These are phyloP conservation scores for Senna siamea DNA, from an alignment of 306 rosid species.

Conservation along the genomic window DNA sequence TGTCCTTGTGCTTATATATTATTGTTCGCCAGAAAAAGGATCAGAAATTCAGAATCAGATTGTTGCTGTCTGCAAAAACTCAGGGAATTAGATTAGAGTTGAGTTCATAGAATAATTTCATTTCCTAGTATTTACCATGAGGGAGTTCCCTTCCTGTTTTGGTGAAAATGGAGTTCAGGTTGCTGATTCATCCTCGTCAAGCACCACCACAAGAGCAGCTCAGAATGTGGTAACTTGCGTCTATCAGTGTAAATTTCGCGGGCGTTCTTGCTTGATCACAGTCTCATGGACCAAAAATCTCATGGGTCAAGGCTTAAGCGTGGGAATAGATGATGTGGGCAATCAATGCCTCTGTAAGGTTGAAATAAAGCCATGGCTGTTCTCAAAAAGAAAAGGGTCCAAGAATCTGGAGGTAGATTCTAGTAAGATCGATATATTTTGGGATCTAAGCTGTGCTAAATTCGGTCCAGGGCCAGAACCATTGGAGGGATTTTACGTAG, in stretches of 20 bases:
- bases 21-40: not conserved
- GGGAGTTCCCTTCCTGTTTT: constrained; percentile 92
- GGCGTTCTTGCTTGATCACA: constrained; percentile 62
- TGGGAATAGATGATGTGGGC: constrained; percentile 64
- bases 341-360: constrained; percentile 69
- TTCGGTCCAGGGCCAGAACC: constrained; percentile 87
- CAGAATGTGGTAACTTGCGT: constrained; percentile 81
- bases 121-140: constrained; percentile 47
- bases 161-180: constrained; percentile 92
- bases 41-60: constrained; percentile 1
- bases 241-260: constrained; percentile 63
- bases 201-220: constrained; percentile 54
- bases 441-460: constrained; percentile 84
- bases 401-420: constrained; percentile 70
- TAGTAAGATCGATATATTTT: constrained; percentile 56
- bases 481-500: constrained; percentile 69
- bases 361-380: constrained; percentile 91
- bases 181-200: constrained; percentile 70
- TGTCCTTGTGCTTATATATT: constrained; percentile 5
- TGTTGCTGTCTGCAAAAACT: too few species aligned
- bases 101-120: too few species aligned
- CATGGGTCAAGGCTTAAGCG: constrained; percentile 84
- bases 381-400: constrained; percentile 80
- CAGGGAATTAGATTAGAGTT: too few species aligned
- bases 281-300: constrained; percentile 86